Evolutionary conservation across 2,329 filamentous ascomycete species (phyloP).

Genomic region (Penicillium hesseltinei): DNA sequence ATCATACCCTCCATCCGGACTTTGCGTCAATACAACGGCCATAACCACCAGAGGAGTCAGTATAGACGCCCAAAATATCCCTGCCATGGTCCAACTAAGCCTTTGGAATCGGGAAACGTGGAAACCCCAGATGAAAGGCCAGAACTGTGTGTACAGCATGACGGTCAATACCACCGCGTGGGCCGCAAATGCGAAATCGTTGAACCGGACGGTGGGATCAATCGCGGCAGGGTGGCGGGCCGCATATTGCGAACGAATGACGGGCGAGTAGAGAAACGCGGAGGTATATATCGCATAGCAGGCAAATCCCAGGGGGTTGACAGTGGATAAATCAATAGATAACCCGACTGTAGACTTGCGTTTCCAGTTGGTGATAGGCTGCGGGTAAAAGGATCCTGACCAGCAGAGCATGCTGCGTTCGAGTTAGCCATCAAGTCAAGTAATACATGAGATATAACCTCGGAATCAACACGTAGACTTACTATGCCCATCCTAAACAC

Average conservation of each 20-base stretch:
- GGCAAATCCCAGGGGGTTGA: constrained; percentile 63
- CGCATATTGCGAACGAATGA: constrained; percentile 80
- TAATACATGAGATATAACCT: not conserved
- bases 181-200: constrained; percentile 83
- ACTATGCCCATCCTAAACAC: constrained; percentile 73
- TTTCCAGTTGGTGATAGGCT: constrained; percentile 74
- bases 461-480: constrained; percentile 19
- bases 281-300: constrained; percentile 72
- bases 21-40: constrained; percentile 44
- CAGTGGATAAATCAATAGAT: constrained; percentile 80
- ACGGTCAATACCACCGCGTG: constrained; percentile 74
- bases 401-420: constrained; percentile 60
- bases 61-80: constrained; percentile 68
- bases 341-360: constrained; percentile 78
- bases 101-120: constrained; percentile 55
- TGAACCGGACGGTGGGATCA: constrained; percentile 79
- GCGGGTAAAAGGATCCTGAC: constrained; percentile 91
- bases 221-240: constrained; percentile 69
- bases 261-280: constrained; percentile 74
- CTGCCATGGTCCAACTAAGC: constrained; percentile 62
- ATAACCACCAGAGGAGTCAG: constrained; percentile 39
- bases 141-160: constrained; percentile 76
- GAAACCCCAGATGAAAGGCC: constrained; percentile 72
- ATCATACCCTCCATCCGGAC: constrained; percentile 46
- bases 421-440: not conserved